These are phyloP conservation scores for Lasiosphaeria miniovina DNA, from an alignment of 495 filamentous ascomycete genomes.

Conservation along the genomic window DNA sequence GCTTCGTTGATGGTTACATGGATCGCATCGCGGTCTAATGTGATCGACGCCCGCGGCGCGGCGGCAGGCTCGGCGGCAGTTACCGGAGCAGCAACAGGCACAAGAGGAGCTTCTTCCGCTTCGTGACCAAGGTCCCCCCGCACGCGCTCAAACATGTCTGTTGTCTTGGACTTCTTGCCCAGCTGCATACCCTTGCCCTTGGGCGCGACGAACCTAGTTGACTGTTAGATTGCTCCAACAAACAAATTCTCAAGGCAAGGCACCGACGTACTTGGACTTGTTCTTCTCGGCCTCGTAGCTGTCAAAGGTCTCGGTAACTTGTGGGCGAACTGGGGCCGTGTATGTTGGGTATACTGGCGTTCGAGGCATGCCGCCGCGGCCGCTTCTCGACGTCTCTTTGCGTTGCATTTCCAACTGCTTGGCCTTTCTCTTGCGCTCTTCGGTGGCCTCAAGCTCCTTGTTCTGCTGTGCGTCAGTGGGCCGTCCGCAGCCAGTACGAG, in stretches of 20 bases:
- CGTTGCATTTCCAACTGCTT: constrained; percentile 98
- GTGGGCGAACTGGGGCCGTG: constrained; percentile 71
- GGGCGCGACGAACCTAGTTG: constrained; percentile 52
- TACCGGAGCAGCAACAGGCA: constrained; percentile 60
- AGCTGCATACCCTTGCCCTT: constrained; percentile 98
- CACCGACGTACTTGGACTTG: constrained; percentile 66
- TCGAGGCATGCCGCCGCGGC: constrained; percentile 57
- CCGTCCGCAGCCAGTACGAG: not conserved
- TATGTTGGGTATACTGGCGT: constrained; percentile 84
- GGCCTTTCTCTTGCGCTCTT: constrained; percentile 95
- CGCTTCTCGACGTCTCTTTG: constrained; percentile 71
- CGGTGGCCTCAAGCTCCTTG: constrained; percentile 95
- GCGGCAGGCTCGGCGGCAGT: constrained; percentile 53
- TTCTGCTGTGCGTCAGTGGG: constrained; percentile 58
- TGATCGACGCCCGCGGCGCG: constrained; percentile 60
- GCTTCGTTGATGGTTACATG: constrained; percentile 83
- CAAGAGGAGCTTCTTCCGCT: constrained; percentile 70
- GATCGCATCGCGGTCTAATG: constrained; percentile 72
- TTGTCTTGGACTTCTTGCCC: constrained; percentile 95
- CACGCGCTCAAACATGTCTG: constrained; percentile 95
- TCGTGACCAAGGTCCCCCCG: constrained; percentile 81
- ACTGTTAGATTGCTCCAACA: constrained; percentile 19
- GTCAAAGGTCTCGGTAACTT: constrained; percentile 79
- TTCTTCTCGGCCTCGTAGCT: constrained; percentile 96
- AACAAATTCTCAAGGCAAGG: not conserved